Evolutionary conservation across 2,329 filamentous ascomycete species (phyloP).

Genomic region (Verticillium alfalfae): DNA sequence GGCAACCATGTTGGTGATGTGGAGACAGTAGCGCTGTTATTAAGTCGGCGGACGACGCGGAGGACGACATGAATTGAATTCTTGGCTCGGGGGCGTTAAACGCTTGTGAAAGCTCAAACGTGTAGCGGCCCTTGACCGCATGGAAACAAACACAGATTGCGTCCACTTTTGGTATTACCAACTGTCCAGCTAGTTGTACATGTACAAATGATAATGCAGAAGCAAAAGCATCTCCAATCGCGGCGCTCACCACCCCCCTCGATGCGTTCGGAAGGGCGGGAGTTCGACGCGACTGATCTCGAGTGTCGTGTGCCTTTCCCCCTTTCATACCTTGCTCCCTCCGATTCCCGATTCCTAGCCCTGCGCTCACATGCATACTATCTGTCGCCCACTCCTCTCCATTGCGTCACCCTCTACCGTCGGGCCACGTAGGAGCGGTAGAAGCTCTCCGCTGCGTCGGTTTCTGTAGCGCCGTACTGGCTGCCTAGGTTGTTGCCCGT

Average conservation of each 20-base stretch:
- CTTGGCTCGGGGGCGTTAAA: too few relatives aligned
- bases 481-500: constrained; percentile 58
- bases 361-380: neutral
- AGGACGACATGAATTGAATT: neutral
- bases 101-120: neutral
- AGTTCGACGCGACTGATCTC: neutral
- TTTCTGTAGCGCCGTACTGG: constrained; percentile 55
- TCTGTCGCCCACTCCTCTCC: neutral
- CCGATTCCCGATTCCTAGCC: neutral
- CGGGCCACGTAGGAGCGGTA: constrained; percentile 82
- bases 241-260: neutral
- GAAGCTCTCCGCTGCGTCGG: constrained; percentile 79
- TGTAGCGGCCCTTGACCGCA: neutral
- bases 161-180: constrained; percentile 2
- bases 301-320: neutral
- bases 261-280: neutral
- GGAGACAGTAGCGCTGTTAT: neutral
- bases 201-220: constrained; percentile 19
- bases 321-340: neutral
- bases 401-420: constrained; percentile 37
- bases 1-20: neutral
- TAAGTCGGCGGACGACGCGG: neutral
- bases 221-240: constrained; percentile 2
- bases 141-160: neutral
- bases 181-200: constrained; percentile 31